Conservation (phyloP, 192 early-diverging fungal species). For the Coemansia sp. region DNA sequence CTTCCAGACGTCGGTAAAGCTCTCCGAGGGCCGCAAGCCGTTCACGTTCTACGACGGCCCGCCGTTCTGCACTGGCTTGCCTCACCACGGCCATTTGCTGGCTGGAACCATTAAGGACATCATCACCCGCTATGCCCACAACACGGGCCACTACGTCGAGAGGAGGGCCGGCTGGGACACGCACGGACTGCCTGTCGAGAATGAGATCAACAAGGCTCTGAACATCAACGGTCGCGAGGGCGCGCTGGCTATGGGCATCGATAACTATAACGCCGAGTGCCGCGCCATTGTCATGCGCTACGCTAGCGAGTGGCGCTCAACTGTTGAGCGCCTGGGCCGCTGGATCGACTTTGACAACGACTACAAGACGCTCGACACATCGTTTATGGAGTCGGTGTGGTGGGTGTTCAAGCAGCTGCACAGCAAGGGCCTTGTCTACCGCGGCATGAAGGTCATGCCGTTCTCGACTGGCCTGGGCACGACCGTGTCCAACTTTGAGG, state of each 20-base stretch:
- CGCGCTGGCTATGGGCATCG: slow-evolving; percentile 93
- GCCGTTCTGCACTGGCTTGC: slow-evolving; percentile 97
- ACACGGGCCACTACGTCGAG: slow-evolving; percentile 97
- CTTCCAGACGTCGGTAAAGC: slow-evolving; percentile 87
- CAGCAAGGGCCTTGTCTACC: slow-evolving; percentile 95
- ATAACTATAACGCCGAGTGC: slow-evolving; percentile 97
- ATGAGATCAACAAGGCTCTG: slow-evolving; percentile 96
- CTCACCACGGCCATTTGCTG: slow-evolving; percentile 98
- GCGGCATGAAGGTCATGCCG: slow-evolving; percentile 93
- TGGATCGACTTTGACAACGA: slow-evolving; percentile 99
- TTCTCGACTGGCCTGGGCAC: slow-evolving; percentile 93
- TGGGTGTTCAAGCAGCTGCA: slow-evolving; percentile 99
- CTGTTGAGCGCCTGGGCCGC: slow-evolving; percentile 94
- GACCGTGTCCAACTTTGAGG: slow-evolving; percentile 97
- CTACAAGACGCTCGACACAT: slow-evolving; percentile 96
- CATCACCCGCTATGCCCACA: slow-evolving; percentile 94
- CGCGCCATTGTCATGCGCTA: slow-evolving; percentile 97
- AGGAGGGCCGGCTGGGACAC: slow-evolving; percentile 96
- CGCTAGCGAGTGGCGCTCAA: slow-evolving; percentile 87
- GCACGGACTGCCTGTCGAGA: slow-evolving; percentile 82
- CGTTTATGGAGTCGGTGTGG: slow-evolving; percentile 99
- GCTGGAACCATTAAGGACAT: slow-evolving; percentile 99
- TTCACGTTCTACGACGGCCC: slow-evolving; percentile 99
- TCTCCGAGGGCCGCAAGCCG: slow-evolving; percentile 84
- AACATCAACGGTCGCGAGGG: slow-evolving; percentile 75